These are phyloP conservation scores for Solanum habrochaites DNA, from an alignment of 257 asterid genomes.

Conservation along the genomic window DNA sequence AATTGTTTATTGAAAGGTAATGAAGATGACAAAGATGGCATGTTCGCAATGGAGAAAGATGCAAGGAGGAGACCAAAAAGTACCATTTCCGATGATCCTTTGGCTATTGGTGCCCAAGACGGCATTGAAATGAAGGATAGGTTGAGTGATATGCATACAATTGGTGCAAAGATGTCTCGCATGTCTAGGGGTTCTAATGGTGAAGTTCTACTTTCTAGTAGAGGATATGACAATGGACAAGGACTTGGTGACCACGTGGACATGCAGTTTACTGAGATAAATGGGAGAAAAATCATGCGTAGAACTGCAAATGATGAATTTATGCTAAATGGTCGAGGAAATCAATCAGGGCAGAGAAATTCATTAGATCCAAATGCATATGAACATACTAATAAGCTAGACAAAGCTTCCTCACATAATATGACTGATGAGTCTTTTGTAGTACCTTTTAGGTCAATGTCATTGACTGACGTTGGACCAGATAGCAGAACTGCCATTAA, in stretches of 20 bases:
- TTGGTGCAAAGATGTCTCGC: constrained; percentile 21
- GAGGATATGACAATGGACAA: constrained; percentile 19
- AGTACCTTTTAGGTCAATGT: constrained; percentile 68
- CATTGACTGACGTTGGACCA: constrained; percentile 36
- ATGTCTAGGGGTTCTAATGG: constrained; percentile 36
- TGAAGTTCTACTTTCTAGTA: constrained; percentile 28
- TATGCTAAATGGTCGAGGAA: constrained; percentile 33
- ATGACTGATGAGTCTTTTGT: constrained; percentile 68
- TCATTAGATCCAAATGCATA: constrained; percentile 42
- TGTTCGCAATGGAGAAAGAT: constrained; percentile 53
- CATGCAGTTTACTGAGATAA: constrained; percentile 44
- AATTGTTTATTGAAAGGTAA: constrained; percentile 58
- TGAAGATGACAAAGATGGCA: constrained; percentile 36
- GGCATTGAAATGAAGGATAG: constrained; percentile 36
- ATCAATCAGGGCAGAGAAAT: constrained; percentile 27
- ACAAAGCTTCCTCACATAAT: constrained; percentile 35
- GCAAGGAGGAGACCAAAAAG: constrained; percentile 30
- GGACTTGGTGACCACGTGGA: constrained; percentile 23
- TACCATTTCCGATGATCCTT: constrained; percentile 33
- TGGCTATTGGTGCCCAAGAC: constrained; percentile 31
- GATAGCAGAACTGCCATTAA: constrained; percentile 47
- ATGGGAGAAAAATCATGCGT: constrained; percentile 37
- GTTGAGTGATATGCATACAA: constrained; percentile 18
- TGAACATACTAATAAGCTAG: constrained; percentile 24
- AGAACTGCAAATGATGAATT: constrained; percentile 51